Conservation (phyloP, 2,329 filamentous ascomycete genomes). For the Fusarium humuli region DNA sequence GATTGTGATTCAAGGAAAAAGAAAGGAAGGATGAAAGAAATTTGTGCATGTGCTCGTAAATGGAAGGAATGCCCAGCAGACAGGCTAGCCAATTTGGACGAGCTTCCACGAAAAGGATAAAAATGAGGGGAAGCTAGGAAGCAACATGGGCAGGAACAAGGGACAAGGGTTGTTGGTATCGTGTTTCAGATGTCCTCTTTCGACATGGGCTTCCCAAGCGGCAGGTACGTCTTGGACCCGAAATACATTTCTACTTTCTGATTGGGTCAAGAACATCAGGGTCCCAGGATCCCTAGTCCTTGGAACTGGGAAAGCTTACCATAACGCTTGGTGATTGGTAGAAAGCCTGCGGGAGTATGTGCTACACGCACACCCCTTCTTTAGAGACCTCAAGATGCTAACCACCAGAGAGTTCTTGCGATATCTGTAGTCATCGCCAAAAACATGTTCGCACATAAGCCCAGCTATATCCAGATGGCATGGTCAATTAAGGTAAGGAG, state of each 20-base stretch:
- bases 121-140: conserved; percentile 23
- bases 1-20: conserved; percentile 10
- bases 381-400: not conserved
- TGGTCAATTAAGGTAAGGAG: not conserved
- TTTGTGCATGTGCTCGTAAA: not conserved
- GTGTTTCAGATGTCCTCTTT: conserved; percentile 37
- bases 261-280: conserved; percentile 24
- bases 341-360: not conserved
- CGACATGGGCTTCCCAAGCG: conserved; percentile 32
- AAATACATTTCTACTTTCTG: conserved; percentile 3
- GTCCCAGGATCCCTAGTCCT: conserved; percentile 34
- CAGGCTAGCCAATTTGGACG: conserved; percentile 13
- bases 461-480: not conserved
- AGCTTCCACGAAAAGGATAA: conserved; percentile 18
- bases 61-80: conserved; percentile 1
- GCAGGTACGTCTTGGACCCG: conserved; percentile 36
- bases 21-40: conserved; percentile 6
- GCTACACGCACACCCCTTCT: not conserved
- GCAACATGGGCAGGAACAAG: conserved; percentile 4
- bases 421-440: not conserved
- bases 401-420: conserved; percentile 10
- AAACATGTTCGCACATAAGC: not conserved
- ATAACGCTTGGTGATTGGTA: conserved; percentile 23
- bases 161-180: conserved; percentile 9
- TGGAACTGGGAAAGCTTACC: conserved; percentile 24